Conservation (phyloP, 2,329 filamentous ascomycete genomes). For the Aspergillus persii region DNA sequence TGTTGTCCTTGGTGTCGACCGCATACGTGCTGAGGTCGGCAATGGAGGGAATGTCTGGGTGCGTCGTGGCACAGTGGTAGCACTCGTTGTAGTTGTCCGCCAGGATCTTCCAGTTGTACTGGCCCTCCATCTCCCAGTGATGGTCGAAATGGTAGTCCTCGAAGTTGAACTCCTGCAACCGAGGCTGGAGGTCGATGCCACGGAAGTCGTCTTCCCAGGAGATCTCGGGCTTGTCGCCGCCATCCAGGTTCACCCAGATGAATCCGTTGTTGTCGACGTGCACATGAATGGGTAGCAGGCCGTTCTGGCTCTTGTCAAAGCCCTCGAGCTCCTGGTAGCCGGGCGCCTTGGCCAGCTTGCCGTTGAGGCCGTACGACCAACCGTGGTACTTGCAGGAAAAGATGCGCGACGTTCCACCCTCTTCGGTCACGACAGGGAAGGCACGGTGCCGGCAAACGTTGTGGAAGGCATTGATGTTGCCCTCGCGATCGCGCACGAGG, state of each 20-base stretch:
- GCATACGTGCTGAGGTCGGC: constrained; percentile 56
- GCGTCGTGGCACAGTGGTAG: constrained; percentile 24
- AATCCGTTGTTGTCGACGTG: constrained; percentile 56
- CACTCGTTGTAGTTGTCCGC: constrained; percentile 62
- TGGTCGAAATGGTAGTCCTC: constrained; percentile 58
- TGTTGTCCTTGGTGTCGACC: constrained; percentile 47
- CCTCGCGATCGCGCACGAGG: constrained; percentile 50
- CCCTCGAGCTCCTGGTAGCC: constrained; percentile 54
- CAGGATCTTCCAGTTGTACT: constrained; percentile 61
- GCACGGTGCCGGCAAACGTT: constrained; percentile 61
- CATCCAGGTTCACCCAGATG: constrained; percentile 59
- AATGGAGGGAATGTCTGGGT: constrained; percentile 32
- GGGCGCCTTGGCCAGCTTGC: constrained; percentile 59
- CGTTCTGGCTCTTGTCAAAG: constrained; percentile 56
- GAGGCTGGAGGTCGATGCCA: constrained; percentile 46
- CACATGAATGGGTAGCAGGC: constrained; percentile 55
- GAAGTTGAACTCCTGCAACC: constrained; percentile 49
- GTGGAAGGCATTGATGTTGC: constrained; percentile 58
- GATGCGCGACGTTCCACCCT: constrained; percentile 50
- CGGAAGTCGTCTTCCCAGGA: constrained; percentile 55
- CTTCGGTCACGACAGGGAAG: constrained; percentile 54
- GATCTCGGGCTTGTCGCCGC: constrained; percentile 44
- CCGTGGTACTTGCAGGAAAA: constrained; percentile 61
- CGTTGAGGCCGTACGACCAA: constrained; percentile 59
- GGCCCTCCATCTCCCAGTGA: constrained; percentile 56